Base-by-base conservation (phyloP, 768 basidiomycete genomes). In the Tylopilus sp. region DNA sequence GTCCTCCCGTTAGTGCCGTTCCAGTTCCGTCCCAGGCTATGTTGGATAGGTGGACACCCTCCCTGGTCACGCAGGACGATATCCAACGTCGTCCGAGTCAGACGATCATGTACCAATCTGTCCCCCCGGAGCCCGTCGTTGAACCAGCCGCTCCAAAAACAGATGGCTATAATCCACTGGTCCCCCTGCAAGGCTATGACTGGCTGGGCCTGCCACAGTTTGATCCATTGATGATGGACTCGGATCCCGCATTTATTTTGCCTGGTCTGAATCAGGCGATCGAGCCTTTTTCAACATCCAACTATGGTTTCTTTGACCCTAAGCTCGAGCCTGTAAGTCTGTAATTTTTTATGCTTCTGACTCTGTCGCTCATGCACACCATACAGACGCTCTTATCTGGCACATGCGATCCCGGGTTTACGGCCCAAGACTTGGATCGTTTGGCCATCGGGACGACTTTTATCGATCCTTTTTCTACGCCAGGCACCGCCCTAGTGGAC, bases 1-100 rank as follows among this genome's bases (percentile, higher is more conserved):
- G 73, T 51, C 73, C 73, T n/a, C 73, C 73, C 3, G 61, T 61
- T 4, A 71, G 72, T 2, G 69, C 71, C 1, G 51, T 60, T 12
- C 72, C 72, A 6, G 67, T 67, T 6, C 48, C 51, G 1, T 47
- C 57, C 3, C 36, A 54, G 26, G 45, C 53, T 26, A 31, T 48
- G 1, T 31, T 57, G 40, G 49, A 62, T 1, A 40, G 57, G 5
- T 62, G 66, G 58, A 40, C 57, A 3, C 65, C 63, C 2, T n/a
- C 53, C 15, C 57, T 57, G 3, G 55, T 59, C 40, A 56, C 65
- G 4, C 64, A 53, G 43, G 71, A 73, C 18, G 71, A 72, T 47
- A 58, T 71, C 7, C 64, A 65, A 40, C 71, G 69, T 41, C 70
- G 67, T 30, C 64, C 70, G 20, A 72, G 70, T 51, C 60, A 53